These are phyloP conservation scores for Aspergillus viridinutans DNA, from an alignment of 2,329 filamentous ascomycete genomes.

Conservation along the genomic window DNA sequence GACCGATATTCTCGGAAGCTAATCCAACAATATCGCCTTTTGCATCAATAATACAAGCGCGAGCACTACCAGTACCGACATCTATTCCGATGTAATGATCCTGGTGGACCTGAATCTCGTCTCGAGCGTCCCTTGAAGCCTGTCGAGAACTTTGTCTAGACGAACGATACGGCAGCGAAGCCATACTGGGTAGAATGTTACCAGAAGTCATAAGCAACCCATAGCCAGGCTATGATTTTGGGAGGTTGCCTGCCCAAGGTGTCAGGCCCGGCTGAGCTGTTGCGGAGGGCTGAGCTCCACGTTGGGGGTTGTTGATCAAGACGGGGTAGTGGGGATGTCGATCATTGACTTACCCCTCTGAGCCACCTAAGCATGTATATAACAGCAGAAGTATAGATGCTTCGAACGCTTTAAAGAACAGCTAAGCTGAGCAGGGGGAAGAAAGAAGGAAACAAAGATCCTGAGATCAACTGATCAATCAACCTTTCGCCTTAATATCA, in stretches of 20 bases:
- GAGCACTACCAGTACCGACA: conserved; percentile 90
- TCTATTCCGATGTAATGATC: conserved; percentile 80
- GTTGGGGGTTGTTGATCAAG: no score
- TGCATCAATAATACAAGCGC: conserved; percentile 91
- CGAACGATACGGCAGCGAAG: conserved; percentile 30
- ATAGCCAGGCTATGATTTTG: no score
- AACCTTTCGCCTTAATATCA: no score
- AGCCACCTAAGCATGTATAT: no score
- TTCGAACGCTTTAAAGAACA: no score
- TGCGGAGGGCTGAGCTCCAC: neutral
- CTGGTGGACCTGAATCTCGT: conserved; percentile 54
- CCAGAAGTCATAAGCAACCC: neutral
- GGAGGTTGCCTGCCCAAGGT: neutral
- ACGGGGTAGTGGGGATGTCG: no score
- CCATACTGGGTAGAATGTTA: conserved; percentile 17
- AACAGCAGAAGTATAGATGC: no score
- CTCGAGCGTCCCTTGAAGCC: conserved; percentile 46
- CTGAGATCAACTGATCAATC: no score
- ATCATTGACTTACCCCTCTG: no score
- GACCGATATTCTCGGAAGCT: conserved; percentile 69
- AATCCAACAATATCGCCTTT: conserved; percentile 78
- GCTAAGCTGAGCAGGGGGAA: no score
- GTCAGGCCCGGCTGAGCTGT: neutral
- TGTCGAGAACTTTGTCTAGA: conserved; percentile 33
- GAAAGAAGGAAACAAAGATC: no score